phyloP scores from a whole-genome alignment of 2,329 filamentous ascomycete genomes.

The Cytospora mali region DNA sequence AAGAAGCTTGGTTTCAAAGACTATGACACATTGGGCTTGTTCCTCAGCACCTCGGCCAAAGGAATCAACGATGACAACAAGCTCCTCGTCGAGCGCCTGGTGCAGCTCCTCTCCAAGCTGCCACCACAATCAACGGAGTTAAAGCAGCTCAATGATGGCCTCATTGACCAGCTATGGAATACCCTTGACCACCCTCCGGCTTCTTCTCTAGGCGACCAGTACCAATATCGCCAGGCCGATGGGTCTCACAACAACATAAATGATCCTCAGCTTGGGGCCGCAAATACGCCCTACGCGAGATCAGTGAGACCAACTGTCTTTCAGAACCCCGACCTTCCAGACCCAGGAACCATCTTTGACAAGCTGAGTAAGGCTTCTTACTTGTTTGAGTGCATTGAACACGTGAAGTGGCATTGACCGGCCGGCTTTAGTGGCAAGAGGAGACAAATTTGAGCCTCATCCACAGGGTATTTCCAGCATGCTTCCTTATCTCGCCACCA shows the following conservation, averaged over 20 bases:
- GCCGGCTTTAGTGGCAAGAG: conserved; percentile 44
- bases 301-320: conserved; percentile 61
- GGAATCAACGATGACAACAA: conserved; percentile 25
- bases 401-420: conserved; percentile 37
- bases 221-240: conserved; percentile 41
- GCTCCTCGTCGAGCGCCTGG: conserved; percentile 25
- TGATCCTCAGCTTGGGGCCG: conserved; percentile 64
- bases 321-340: conserved; percentile 59
- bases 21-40: conserved; percentile 32
- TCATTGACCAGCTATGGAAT: conserved; percentile 18
- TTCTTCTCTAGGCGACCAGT: conserved; percentile 1
- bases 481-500: conserved; percentile 73
- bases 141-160: conserved; percentile 25
- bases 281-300: conserved; percentile 69
- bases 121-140: conserved; percentile 34
- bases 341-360: conserved; percentile 69
- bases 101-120: conserved; percentile 34
- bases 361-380: conserved; percentile 44
- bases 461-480: conserved; percentile 66
- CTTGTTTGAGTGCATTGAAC: background rate
- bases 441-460: conserved; percentile 62
- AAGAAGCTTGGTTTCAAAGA: conserved; percentile 37
- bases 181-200: conserved; percentile 13
- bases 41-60: conserved; percentile 22
- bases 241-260: conserved; percentile 58